Evolutionary conservation across 148 eudicot genomes (phyloP), one percentile per base, ranked within the genome.

Genomic region (Amaranthus palmeri): DNA sequence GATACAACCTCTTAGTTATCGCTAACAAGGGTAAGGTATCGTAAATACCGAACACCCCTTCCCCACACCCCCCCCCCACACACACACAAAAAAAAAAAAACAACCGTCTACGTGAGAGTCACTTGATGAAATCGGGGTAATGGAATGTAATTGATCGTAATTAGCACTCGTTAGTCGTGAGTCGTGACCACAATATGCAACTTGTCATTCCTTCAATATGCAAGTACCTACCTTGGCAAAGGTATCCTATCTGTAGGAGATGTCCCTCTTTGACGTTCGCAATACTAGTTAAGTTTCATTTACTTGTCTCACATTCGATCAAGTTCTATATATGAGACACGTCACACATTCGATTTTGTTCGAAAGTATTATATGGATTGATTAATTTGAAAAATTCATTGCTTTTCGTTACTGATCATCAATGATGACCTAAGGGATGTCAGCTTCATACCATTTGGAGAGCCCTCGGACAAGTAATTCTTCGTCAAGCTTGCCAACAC

Each of bases 391-490:
- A 63, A 2, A 48, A 55, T 13, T 63, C 2, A 54, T 12, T 50
- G 41, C 43, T 51, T 68, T 12, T 63, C 72, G 47, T 62, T 61
- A 54, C 76, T 75, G 54, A 71, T 65, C 45, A 45, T 75, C 63
- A 12, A 61, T 71, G 15, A 15, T 72, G 71, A 72, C 82, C 75
- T 50, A 76, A 85, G 89, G 86, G 64, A 72, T 85, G 56, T 72
- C 86, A 42, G 90, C 78, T 73, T 70, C 91, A 54, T 84, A 77
- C 78, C 83, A 80, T 60, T 60, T 86, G 76, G 92, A 85, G 65
- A 88, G 88, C 77, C 96, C 96, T 69, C 82, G 70, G 56, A 77
- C 85, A 11, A 86, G 75, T 72, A 83, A 82, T 78, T 85, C 92
- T 78, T 81, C 91, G 58, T 80, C 86, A 85, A 86, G 82, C 82